Conservation (phyloP, 2,329 filamentous ascomycete species). For the Ceratocystis cubensis region DNA sequence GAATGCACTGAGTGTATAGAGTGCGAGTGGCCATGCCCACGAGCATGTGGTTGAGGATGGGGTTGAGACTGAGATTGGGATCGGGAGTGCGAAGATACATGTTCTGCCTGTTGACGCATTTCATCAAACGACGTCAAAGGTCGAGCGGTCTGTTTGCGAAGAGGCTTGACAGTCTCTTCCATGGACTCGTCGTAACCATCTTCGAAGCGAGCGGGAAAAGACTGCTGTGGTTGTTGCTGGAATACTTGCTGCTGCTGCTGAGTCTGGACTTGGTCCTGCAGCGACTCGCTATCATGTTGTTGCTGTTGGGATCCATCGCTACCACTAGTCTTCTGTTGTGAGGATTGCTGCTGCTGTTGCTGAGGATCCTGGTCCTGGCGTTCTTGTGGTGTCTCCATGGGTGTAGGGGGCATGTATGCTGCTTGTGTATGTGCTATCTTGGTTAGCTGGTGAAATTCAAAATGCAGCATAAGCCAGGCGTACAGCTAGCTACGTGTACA, state of each 20-base stretch:
- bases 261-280: conserved; percentile 30
- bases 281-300: neutral
- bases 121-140: conserved; percentile 45
- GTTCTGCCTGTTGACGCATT: conserved; percentile 45
- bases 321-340: conserved; percentile 28
- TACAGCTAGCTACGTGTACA: neutral
- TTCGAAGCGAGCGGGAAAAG: conserved; percentile 39
- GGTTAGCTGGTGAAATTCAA: neutral
- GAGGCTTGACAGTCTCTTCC: conserved; percentile 53
- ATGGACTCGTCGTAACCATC: conserved; percentile 53
- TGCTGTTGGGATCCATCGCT: conserved; percentile 25
- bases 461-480: neutral
- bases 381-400: conserved; percentile 46
- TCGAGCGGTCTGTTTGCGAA: conserved; percentile 33
- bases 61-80: conserved; percentile 13
- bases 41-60: neutral
- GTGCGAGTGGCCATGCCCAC: conserved; percentile 7
- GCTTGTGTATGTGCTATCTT: conserved; percentile 13
- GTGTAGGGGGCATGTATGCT: conserved; percentile 56
- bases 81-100: conserved; percentile 24
- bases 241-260: neutral
- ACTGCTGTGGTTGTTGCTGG: conserved; percentile 28
- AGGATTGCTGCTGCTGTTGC: conserved; percentile 22
- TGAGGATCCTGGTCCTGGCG: conserved; percentile 13
- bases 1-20: conserved; percentile 8